A percentile compares a stretch with the other conserved stretches of the same genome.
Evolutionary conservation across 441 rosid genomes (phyloP).

Genomic region (Gossypium trilobum): DNA sequence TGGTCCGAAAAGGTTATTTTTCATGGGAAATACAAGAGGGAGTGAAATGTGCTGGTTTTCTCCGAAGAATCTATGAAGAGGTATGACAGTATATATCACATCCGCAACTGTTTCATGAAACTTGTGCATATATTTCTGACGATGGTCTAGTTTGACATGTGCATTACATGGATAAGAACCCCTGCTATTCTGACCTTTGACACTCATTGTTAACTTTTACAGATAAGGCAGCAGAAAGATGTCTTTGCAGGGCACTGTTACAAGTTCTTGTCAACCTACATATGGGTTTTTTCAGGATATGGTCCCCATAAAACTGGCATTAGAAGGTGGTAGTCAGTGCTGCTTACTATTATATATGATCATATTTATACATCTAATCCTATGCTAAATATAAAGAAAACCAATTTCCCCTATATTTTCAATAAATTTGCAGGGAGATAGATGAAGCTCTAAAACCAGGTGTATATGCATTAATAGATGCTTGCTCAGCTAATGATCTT

Average conservation of each 20-base stretch:
- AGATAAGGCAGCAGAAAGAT: slow-evolving; percentile 82
- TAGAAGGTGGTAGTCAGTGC: not conserved
- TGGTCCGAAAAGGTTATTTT: slow-evolving; percentile 30
- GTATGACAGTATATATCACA: slow-evolving; percentile 24
- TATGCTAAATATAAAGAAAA: slow-evolving; percentile 2
- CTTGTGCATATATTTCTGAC: not conserved
- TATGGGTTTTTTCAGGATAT: slow-evolving; percentile 62
- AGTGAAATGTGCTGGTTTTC: slow-evolving; percentile 61
- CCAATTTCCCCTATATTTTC: not conserved
- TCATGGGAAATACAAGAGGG: slow-evolving; percentile 55
- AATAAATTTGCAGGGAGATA: slow-evolving; percentile 52
- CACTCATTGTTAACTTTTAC: slow-evolving; percentile 26
- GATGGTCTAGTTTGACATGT: not conserved
- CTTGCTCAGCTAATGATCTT: slow-evolving; percentile 63
- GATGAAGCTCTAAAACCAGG: slow-evolving; percentile 81
- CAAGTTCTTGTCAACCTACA: slow-evolving; percentile 68
- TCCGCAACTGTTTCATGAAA: not conserved
- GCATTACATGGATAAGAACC: not conserved
- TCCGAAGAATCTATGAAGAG: slow-evolving; percentile 96
- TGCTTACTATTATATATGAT: not conserved
- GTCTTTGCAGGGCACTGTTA: slow-evolving; percentile 59
- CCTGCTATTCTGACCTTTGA: slow-evolving; percentile 10
- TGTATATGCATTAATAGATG: slow-evolving; percentile 75
- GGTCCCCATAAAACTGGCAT: slow-evolving; percentile 16
- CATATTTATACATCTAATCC: not conserved